A percentile compares a stretch with the other conserved stretches of the same genome.
These are phyloP conservation scores for Tolypocladium pustulatum DNA, from an alignment of 2,329 filamentous ascomycete species.

Conservation along the genomic window DNA sequence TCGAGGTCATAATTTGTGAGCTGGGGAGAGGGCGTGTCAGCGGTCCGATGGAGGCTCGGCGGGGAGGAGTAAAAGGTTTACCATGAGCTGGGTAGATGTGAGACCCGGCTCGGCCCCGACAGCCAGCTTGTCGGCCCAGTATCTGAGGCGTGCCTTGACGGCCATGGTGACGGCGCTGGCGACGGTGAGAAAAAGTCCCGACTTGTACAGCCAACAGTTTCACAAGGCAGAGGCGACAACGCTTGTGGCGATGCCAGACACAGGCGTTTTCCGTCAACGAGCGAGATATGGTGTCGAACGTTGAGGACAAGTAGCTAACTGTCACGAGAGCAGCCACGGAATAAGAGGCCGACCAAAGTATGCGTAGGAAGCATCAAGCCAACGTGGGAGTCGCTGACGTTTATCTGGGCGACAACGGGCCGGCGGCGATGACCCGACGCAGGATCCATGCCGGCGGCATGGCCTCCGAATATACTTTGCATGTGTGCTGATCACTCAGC, in stretches of 20 bases:
- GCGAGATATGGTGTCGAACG: background rate
- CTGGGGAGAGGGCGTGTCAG: constrained; percentile 20
- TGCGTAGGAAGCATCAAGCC: background rate
- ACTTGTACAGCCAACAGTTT: background rate
- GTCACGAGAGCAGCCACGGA: background rate
- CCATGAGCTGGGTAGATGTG: constrained; percentile 70
- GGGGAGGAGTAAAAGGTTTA: constrained; percentile 16
- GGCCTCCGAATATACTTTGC: background rate
- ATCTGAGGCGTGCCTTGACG: constrained; percentile 25
- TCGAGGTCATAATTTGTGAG: constrained; percentile 78
- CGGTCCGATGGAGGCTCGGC: background rate
- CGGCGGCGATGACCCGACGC: background rate
- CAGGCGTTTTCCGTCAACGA: background rate
- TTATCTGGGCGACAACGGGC: background rate
- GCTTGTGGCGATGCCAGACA: background rate
- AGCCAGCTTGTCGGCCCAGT: constrained; percentile 50
- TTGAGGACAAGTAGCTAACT: background rate
- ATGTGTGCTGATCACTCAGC: background rate
- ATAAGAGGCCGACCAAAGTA: background rate
- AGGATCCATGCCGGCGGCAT: background rate
- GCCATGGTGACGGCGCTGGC: constrained; percentile 9
- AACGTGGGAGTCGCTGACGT: background rate
- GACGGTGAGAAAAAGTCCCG: background rate
- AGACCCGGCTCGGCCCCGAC: constrained; percentile 69
- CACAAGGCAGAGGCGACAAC: background rate